Evolutionary conservation across 2,329 filamentous ascomycete species (phyloP).

Genomic region (Pseudocercospora musae): DNA sequence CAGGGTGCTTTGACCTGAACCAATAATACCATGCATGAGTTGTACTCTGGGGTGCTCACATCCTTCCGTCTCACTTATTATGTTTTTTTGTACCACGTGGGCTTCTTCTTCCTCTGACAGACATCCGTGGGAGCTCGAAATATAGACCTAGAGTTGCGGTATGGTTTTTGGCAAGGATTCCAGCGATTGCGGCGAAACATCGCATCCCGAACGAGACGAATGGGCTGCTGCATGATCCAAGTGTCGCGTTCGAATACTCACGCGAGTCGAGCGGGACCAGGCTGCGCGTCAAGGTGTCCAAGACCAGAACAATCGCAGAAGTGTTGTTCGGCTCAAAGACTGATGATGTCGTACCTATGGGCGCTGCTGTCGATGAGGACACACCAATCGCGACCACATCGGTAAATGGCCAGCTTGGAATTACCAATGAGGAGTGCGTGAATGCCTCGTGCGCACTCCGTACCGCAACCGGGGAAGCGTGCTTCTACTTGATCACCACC

Average conservation of each 20-base stretch:
- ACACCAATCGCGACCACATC: neutral
- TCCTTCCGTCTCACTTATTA: neutral
- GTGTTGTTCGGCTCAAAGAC: neutral
- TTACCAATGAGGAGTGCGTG: constrained; percentile 32
- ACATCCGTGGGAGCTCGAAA: neutral
- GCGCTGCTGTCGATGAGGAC: neutral
- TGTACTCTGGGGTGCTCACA: neutral
- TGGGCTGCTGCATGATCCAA: neutral
- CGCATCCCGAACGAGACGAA: neutral
- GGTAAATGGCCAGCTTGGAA: neutral
- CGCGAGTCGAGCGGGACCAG: neutral
- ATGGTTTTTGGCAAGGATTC: neutral
- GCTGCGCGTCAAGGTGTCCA: neutral
- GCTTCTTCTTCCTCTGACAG: neutral
- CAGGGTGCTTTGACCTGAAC: too few relatives aligned
- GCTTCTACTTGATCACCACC: constrained; percentile 47
- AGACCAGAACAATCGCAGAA: neutral
- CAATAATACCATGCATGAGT: neutral
- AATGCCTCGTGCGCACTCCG: constrained; percentile 31
- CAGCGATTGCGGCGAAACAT: neutral
- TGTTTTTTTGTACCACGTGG: neutral
- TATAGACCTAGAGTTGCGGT: neutral
- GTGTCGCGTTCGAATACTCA: constrained; percentile 3
- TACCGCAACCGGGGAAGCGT: constrained; percentile 33
- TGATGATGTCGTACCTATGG: neutral